phyloP scores from a whole-genome alignment of 2,329 filamentous ascomycete genomes.

The Thelonectria blattea region DNA sequence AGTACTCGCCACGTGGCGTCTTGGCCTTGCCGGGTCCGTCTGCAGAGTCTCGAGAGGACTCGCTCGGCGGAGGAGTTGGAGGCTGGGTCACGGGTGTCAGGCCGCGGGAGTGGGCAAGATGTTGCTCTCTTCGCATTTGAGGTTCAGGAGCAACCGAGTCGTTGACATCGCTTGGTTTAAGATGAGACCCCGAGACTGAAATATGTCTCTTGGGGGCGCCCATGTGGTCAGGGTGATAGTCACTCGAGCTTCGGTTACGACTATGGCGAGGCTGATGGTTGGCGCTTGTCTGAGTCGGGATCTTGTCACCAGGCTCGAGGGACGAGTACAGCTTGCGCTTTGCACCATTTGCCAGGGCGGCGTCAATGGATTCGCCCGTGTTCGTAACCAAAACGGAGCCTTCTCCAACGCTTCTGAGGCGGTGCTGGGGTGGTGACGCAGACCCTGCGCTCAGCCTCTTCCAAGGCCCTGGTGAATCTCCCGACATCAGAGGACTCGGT shows the following conservation, averaged over 20 bases:
- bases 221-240: constrained; percentile 79
- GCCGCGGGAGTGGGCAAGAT: constrained; percentile 80
- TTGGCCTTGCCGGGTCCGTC: constrained; percentile 51
- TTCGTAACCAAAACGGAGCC: constrained; percentile 54
- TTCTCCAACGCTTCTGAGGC: constrained; percentile 39
- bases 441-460: constrained; percentile 58
- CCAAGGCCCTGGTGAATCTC: constrained; percentile 72
- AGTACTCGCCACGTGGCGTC: constrained; percentile 63
- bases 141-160: constrained; percentile 46
- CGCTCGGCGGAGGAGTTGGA: constrained; percentile 84
- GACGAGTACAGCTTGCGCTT: constrained; percentile 62
- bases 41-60: constrained; percentile 61
- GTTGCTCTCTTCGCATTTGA: constrained; percentile 74
- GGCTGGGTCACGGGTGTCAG: constrained; percentile 67
- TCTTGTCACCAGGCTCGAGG: constrained; percentile 40
- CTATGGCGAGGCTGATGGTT: constrained; percentile 52
- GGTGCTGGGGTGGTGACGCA: constrained; percentile 47
- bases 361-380: constrained; percentile 59
- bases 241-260: constrained; percentile 85
- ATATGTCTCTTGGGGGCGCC: constrained; percentile 74
- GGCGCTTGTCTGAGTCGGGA: constrained; percentile 46
- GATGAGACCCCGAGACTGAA: constrained; percentile 71
- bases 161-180: constrained; percentile 42
- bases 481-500: constrained; percentile 73
- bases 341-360: constrained; percentile 57